phyloP scores from a whole-genome alignment of 139 green algal genomes.

The Limnomonas spitsbergensis region DNA sequence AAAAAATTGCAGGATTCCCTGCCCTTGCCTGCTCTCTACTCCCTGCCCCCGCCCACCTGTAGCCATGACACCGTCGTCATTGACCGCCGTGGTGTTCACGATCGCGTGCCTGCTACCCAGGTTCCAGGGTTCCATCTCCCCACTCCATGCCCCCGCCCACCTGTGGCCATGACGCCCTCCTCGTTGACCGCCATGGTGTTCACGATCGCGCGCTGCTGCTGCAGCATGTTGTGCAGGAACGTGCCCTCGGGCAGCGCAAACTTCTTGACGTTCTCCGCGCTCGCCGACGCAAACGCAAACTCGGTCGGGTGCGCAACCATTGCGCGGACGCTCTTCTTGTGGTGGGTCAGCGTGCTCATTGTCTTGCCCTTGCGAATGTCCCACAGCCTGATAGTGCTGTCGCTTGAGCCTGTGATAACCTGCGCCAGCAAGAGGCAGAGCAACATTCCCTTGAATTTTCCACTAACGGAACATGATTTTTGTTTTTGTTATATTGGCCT shows the following conservation, averaged over 20 bases:
- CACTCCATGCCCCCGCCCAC: too few relatives aligned
- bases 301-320: constrained; percentile 82
- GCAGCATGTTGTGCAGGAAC: constrained; percentile 97
- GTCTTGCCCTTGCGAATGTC: constrained; percentile 68
- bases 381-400: constrained; percentile 61
- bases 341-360: constrained; percentile 89
- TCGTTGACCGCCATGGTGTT: constrained; percentile 92
- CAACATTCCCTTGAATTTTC: too few relatives aligned
- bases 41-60: too few relatives aligned
- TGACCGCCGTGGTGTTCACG: constrained; percentile 89
- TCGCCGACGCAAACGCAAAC: constrained; percentile 79
- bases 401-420: constrained; percentile 78
- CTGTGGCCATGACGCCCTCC: constrained; percentile 88
- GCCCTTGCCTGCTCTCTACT: too few relatives aligned
- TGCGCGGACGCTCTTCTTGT: constrained; percentile 92
- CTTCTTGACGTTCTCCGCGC: constrained; percentile 99
- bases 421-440: constrained; percentile 27
- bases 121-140: too few relatives aligned
- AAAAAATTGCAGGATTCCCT: too few relatives aligned
- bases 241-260: constrained; percentile 62
- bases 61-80: constrained; percentile 91
- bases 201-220: constrained; percentile 89
- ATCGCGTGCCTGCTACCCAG: too few relatives aligned
- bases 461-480: too few relatives aligned
- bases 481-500: too few relatives aligned